Base-by-base conservation (phyloP, 176 grass and related monocot genomes). In the Pontederia crassipes region DNA sequence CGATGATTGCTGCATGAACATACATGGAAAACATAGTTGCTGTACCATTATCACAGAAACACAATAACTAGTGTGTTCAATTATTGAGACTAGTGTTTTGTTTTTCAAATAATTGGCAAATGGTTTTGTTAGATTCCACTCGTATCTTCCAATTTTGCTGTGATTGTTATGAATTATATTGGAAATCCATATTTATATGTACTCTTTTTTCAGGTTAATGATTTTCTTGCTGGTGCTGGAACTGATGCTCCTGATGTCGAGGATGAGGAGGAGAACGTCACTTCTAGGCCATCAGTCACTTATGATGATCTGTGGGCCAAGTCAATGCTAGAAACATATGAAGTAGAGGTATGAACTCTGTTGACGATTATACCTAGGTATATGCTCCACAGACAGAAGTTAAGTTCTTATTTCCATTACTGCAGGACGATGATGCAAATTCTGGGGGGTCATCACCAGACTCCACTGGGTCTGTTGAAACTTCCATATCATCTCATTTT, bases 281-380 rank as follows among this genome's bases (percentile, higher is more conserved):
- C 83, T 62, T 98, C 88, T 69, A 81, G 88, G 64, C 84, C 94
- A 66, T 98, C 94, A 20, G 94, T 98, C 0, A 84, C 81, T 60
- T 98, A 98, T 70, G 94, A 93, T 70, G 94, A 93, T 72, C 86
- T 93, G 79, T 98, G 94, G 94, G 88, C 94, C n/a, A 98, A 98
- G 73, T 86, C 94, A 78, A 98, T 98, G 60, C 88, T 98, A 1
- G 88, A 98, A 82, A 86, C 80, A 17, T 83, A 85, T 47, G 94
- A 98, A 48, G 87, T 77, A 52, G 92, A 97, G 72, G 88, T 79
- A 57, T 78, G 58, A 82, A 8, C 58, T 45, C 29, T 17, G 7
- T 65, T 61, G 11, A 46, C 73, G 55, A 57, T 28, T 47, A 24
- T 73, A 71, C 8, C 75, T 64, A 46, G 58, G n/a, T 61, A 54